phyloP scores from a whole-genome alignment of 176 grass and related monocot species.

The Raddia distichophylla region DNA sequence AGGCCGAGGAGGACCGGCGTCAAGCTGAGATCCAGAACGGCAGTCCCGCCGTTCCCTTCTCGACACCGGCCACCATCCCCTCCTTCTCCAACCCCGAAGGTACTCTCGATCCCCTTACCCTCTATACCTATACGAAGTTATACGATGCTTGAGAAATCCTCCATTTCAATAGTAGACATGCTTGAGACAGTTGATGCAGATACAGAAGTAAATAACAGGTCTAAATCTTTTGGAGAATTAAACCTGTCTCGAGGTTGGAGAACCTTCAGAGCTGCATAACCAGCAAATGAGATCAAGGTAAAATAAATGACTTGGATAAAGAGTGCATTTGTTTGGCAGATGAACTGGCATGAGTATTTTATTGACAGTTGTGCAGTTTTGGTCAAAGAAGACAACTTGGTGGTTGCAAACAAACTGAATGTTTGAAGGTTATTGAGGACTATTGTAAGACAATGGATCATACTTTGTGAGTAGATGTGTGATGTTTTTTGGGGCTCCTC shows the following conservation, averaged over 20 bases:
- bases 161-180: constrained; percentile 82
- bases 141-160: constrained; percentile 65
- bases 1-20: no score
- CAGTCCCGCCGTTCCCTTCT: no score
- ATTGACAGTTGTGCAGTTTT: constrained; percentile 31
- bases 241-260: constrained; percentile 40
- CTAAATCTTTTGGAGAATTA: constrained; percentile 38
- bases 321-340: constrained; percentile 51
- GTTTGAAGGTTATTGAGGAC: constrained; percentile 32
- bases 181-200: constrained; percentile 79
- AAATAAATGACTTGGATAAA: constrained; percentile 55
- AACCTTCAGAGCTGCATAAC: constrained; percentile 58
- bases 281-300: constrained; percentile 56
- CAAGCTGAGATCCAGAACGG: no score
- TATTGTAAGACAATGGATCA: constrained; percentile 23
- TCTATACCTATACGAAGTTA: no score
- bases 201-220: constrained; percentile 67
- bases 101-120: no score
- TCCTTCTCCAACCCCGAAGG: no score
- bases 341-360: constrained; percentile 47
- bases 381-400: constrained; percentile 42
- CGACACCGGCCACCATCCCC: no score
- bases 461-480: constrained; percentile 32
- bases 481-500: constrained; percentile 13
- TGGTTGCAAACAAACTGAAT: constrained; percentile 32